Percentiles rank a stretch among this genome's conserved stretches.
Conservation (phyloP, 495 filamentous ascomycete genomes). For the Daldinia loculata region DNA sequence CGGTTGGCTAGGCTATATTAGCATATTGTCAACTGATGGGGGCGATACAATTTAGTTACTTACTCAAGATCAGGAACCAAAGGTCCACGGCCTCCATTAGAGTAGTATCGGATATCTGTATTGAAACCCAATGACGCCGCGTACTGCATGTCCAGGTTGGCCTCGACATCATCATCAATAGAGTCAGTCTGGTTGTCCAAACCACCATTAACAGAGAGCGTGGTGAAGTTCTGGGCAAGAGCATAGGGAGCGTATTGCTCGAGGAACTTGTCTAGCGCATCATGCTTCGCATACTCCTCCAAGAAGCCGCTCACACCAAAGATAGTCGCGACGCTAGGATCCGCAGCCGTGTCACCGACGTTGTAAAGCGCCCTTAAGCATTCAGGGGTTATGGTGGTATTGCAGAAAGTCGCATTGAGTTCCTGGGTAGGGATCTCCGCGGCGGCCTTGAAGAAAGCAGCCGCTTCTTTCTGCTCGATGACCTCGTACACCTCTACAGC, state of each 20-base stretch:
- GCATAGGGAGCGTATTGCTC: conserved; percentile 57
- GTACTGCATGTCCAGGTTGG: conserved; percentile 82
- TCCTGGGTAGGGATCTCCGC: conserved; percentile 33
- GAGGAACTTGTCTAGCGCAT: conserved; percentile 64
- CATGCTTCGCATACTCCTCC: conserved; percentile 68
- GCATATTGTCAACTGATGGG: conserved; percentile 2
- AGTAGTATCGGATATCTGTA: conserved; percentile 54
- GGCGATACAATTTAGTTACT: not conserved
- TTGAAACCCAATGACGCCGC: conserved; percentile 61
- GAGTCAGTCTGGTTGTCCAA: conserved; percentile 57
- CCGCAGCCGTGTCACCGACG: conserved; percentile 60
- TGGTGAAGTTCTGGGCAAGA: conserved; percentile 66
- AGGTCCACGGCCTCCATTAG: conserved; percentile 51
- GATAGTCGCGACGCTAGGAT: conserved; percentile 56
- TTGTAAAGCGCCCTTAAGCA: conserved; percentile 70
- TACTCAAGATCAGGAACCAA: conserved; percentile 52
- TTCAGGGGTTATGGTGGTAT: conserved; percentile 60
- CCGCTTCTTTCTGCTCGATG: conserved; percentile 28
- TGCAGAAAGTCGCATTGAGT: conserved; percentile 53
- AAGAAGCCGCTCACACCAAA: conserved; percentile 59
- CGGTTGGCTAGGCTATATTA: conserved; percentile 36
- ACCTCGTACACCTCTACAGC: conserved; percentile 18
- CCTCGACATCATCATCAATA: conserved; percentile 62
- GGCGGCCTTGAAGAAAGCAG: conserved; percentile 10
- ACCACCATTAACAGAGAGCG: conserved; percentile 68